Conservation (phyloP, 331 rosid genomes). For the Quercus tomentella region DNA sequence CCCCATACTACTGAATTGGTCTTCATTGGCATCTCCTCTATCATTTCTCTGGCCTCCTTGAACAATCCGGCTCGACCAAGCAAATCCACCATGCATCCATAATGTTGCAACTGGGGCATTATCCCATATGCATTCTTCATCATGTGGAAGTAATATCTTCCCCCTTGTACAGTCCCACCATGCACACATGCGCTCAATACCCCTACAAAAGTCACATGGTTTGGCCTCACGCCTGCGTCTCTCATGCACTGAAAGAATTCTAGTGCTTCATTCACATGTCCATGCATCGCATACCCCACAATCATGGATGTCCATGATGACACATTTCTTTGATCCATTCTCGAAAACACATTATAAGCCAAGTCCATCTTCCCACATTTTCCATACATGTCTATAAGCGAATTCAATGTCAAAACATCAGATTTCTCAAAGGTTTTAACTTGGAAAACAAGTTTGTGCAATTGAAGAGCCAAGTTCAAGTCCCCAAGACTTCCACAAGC, state of each 20-base stretch:
- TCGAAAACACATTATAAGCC: conserved; percentile 49
- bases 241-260: conserved; percentile 56
- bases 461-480: conserved; percentile 46
- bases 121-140: conserved; percentile 57
- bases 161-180: conserved; percentile 61
- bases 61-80: conserved; percentile 71
- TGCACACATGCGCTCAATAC: conserved; percentile 79
- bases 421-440: conserved; percentile 28
- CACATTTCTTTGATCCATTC: conserved; percentile 49
- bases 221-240: conserved; percentile 57
- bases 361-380: conserved; percentile 80
- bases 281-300: conserved; percentile 75
- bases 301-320: conserved; percentile 84
- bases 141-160: conserved; percentile 58
- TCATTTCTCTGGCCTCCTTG: conserved; percentile 54
- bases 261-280: conserved; percentile 61
- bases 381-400: conserved; percentile 80
- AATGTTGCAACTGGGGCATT: conserved; percentile 55
- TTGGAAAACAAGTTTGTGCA: conserved; percentile 64
- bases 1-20: conserved; percentile 71
- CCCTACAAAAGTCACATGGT: conserved; percentile 66
- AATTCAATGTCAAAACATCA: conserved; percentile 49
- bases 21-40: conserved; percentile 78
- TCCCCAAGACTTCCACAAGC: conserved; percentile 74
- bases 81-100: conserved; percentile 83